phyloP scores from a whole-genome alignment of 1,139 yeast species.

The Nakaseomyces bracarensis region DNA sequence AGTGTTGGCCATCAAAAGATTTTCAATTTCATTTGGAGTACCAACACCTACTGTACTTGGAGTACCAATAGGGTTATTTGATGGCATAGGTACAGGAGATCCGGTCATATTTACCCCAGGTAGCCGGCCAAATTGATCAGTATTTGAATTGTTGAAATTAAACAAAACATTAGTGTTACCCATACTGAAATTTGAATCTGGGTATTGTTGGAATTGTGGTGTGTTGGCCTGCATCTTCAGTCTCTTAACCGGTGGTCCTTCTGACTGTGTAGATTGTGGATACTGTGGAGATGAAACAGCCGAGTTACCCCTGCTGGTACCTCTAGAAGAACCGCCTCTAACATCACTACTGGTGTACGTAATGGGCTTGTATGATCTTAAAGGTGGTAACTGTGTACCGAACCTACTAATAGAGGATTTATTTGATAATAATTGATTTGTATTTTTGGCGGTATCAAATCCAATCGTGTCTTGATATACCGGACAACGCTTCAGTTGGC shows the following conservation, averaged over 20 bases:
- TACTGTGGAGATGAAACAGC: conserved; percentile 2
- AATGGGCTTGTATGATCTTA: conserved; percentile 31
- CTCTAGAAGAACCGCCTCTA: conserved; percentile 11
- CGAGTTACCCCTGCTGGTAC: conserved; percentile 3
- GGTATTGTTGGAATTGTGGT: neutral
- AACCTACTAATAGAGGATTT: conserved; percentile 2
- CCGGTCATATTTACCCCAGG: neutral
- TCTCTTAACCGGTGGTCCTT: conserved; percentile 5
- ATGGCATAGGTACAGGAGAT: neutral
- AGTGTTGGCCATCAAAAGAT: conserved; percentile 27
- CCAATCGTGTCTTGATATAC: conserved; percentile 33
- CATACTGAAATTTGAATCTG: neutral
- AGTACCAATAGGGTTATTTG: neutral
- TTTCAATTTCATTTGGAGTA: conserved; percentile 19
- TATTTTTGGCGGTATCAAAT: conserved; percentile 14
- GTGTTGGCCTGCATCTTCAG: neutral
- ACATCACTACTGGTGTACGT: conserved; percentile 29
- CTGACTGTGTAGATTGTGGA: conserved; percentile 1
- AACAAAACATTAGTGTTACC: neutral
- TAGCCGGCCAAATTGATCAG: neutral
- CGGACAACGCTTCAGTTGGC: conserved; percentile 30
- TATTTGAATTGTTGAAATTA: neutral
- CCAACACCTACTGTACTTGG: conserved; percentile 1
- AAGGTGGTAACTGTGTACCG: conserved; percentile 25
- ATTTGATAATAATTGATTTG: neutral